These are phyloP conservation scores for Patellaria atrata DNA, from an alignment of 495 filamentous ascomycete genomes.

Conservation along the genomic window DNA sequence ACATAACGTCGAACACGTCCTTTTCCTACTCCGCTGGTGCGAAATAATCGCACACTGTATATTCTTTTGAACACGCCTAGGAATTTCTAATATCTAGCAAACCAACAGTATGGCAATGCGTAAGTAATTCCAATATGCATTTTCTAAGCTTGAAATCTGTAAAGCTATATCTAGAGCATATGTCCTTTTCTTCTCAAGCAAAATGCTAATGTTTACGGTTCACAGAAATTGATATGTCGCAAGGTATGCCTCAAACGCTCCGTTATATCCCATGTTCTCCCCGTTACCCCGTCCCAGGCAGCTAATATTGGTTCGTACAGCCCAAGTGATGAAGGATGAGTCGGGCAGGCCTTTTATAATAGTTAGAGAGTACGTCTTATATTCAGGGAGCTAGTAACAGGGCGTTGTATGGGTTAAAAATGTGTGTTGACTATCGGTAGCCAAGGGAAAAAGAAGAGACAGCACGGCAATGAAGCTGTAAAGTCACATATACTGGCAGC, in stretches of 20 bases:
- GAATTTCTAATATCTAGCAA: too few relatives aligned
- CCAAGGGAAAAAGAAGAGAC: conserved; percentile 95
- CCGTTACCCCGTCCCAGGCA: neutral
- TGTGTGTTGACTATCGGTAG: too few relatives aligned
- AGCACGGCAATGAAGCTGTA: conserved; percentile 89
- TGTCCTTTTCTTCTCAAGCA: neutral
- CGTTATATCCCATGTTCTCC: neutral
- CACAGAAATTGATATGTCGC: conserved; percentile 60
- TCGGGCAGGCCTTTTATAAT: conserved; percentile 94
- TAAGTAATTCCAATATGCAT: conserved; percentile 34
- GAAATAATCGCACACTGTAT: too few relatives aligned
- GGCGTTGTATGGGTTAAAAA: too few relatives aligned
- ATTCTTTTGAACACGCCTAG: too few relatives aligned
- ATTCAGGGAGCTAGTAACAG: too few relatives aligned
- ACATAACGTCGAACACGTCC: too few relatives aligned
- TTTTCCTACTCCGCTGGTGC: too few relatives aligned
- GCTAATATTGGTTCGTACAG: conserved; percentile 29
- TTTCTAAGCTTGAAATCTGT: conserved; percentile 18
- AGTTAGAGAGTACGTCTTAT: conserved; percentile 82
- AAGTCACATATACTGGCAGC: conserved; percentile 97
- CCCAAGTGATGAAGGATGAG: conserved; percentile 77
- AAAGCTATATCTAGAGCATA: neutral
- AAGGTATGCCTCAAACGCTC: conserved; percentile 35
- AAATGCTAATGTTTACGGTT: conserved; percentile 4
- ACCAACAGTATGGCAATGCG: conserved; percentile 63